These are phyloP conservation scores for Trichoderma sp. DNA, from an alignment of 2,329 filamentous ascomycete genomes.

Conservation along the genomic window DNA sequence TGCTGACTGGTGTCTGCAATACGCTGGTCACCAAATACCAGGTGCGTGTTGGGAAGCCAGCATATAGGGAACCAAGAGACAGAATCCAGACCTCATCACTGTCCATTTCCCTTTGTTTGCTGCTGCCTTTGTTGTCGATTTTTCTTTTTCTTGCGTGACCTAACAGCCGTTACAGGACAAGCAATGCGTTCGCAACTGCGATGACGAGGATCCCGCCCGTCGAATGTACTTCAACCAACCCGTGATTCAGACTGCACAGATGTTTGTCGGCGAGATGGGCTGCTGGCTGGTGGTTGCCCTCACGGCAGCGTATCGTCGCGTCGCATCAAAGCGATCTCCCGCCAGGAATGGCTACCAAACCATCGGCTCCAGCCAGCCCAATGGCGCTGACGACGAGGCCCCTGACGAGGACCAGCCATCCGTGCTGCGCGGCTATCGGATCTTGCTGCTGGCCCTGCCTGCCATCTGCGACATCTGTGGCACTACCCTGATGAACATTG, in stretches of 20 bases:
- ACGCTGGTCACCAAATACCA: slow-evolving; percentile 97
- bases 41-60: slow-evolving; percentile 49
- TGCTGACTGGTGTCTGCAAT: slow-evolving; percentile 94
- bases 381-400: slow-evolving; percentile 31
- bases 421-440: slow-evolving; percentile 68
- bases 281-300: slow-evolving; percentile 88
- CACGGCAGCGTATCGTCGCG: slow-evolving; percentile 66
- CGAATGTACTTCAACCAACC: slow-evolving; percentile 86
- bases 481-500: slow-evolving; percentile 96
- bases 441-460: slow-evolving; percentile 77
- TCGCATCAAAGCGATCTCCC: slow-evolving; percentile 47
- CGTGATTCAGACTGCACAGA: slow-evolving; percentile 93
- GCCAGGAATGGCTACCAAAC: slow-evolving; percentile 64
- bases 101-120: neutral
- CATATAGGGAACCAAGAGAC: neutral
- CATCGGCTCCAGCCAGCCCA: slow-evolving; percentile 51
- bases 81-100: neutral
- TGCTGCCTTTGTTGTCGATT: neutral
- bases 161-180: slow-evolving; percentile 67
- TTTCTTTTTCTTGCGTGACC: neutral
- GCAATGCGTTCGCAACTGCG: slow-evolving; percentile 92
- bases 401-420: slow-evolving; percentile 45
- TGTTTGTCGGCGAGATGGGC: slow-evolving; percentile 96
- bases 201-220: slow-evolving; percentile 64
- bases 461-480: slow-evolving; percentile 92